Conservation (phyloP, 495 filamentous ascomycete genomes). For the Neurospora tetraspora region DNA sequence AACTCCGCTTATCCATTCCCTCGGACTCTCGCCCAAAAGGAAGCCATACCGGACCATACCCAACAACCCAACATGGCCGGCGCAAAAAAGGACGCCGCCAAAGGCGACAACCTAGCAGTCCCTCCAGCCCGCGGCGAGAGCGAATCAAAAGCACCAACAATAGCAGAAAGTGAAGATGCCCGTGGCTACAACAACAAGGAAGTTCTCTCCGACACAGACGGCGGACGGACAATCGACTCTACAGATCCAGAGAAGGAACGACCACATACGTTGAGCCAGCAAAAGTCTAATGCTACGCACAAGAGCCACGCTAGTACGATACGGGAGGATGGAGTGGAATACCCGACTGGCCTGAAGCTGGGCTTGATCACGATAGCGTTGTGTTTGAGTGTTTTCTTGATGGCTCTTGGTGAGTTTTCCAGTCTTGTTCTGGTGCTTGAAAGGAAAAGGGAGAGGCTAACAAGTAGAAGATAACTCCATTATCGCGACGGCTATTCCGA, state of each 20-base stretch:
- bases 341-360: conserved; percentile 39
- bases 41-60: not conserved
- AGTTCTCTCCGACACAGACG: not conserved
- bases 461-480: conserved; percentile 43
- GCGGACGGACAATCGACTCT: not conserved
- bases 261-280: not conserved
- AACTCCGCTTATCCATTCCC: not conserved
- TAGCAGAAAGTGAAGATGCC: not conserved
- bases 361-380: conserved; percentile 38
- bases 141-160: not conserved
- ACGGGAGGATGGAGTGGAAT: conserved; percentile 34
- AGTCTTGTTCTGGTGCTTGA: not conserved
- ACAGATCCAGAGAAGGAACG: not conserved
- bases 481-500: conserved; percentile 75
- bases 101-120: not conserved
- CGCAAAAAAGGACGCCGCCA: not conserved
- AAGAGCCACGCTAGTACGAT: conserved; percentile 8
- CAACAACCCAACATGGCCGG: not conserved
- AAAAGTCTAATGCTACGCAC: not conserved
- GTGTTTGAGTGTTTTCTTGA: conserved; percentile 45
- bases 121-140: not conserved
- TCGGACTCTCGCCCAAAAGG: not conserved
- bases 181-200: not conserved
- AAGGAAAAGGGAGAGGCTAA: not conserved
- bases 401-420: conserved; percentile 34